Evolutionary conservation across 306 rosid species (phyloP).

Genomic region (Chamaecrista fasciculata): DNA sequence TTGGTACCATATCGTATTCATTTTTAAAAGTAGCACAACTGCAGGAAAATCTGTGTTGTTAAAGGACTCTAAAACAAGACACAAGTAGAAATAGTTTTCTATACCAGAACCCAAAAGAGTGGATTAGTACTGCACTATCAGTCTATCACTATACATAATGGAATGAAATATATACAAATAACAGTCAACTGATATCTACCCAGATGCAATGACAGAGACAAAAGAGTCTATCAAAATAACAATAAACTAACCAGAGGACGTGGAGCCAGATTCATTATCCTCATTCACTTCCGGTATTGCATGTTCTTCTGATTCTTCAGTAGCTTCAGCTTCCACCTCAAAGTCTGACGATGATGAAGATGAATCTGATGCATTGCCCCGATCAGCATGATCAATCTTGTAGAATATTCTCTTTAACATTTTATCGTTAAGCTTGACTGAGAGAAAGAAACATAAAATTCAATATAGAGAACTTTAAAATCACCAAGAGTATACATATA

Average conservation of each 20-base stretch:
- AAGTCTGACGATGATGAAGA: conserved; percentile 65
- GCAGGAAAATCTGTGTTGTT: too few relatives aligned
- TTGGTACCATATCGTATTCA: too few relatives aligned
- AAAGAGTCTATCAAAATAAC: not conserved
- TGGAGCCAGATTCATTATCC: conserved; percentile 45
- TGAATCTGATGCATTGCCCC: conserved; percentile 50
- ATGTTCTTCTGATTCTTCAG: conserved; percentile 44
- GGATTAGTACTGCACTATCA: not conserved
- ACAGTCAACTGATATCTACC: not conserved
- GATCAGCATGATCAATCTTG: conserved; percentile 62
- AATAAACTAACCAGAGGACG: conserved; percentile 62
- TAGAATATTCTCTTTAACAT: conserved; percentile 90
- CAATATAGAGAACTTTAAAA: not conserved
- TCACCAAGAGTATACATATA: not conserved
- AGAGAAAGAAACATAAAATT: conserved; percentile 19
- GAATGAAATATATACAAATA: not conserved
- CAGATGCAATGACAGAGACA: not conserved
- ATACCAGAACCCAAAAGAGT: not conserved
- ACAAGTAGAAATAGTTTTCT: not conserved
- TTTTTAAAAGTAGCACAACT: too few relatives aligned
- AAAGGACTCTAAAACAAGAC: not conserved
- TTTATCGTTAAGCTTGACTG: conserved; percentile 9
- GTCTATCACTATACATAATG: too few relatives aligned
- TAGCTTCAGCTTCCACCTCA: conserved; percentile 41
- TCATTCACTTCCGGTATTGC: conserved; percentile 28